Evolutionary conservation across 179 eudicot species (phyloP), one percentile per base, ranked within the genome.

Genomic region (Beta lomatogona): DNA sequence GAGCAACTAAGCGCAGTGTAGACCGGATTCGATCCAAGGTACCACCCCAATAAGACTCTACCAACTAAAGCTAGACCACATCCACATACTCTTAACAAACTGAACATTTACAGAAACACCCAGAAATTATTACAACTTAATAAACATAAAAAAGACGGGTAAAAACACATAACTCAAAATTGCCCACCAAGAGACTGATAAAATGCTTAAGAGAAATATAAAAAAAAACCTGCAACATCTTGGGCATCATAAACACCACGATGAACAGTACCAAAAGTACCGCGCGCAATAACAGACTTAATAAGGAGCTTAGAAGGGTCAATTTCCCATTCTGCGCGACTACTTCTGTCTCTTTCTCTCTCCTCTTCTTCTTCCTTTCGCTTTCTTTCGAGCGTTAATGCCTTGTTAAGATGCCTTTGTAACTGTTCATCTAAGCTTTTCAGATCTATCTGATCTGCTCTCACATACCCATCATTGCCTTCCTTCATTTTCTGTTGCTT

Each of bases 401-500:
- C 80, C 67, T 53, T 82, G 54, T 63, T 85, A 1, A 85, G 55
- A 61, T 85, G 87, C 70, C 85, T 81, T 12, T 85, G 85, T 1
- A 85, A 80, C 70, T 85, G 87, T 41, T 85, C 85, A 45, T 85
- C 87, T 64, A 85, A 74, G 77, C 87, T 85, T 73, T 85, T 85
- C 57, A 85, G 85, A 78, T 85, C 87, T 59, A 85, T 85, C 16
- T 85, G 87, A 61, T 85, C 87, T 60, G 87, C 87, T 78, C 87
- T 81, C 25, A 85, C 82, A 78, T 85, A 85, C 80, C 82, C 87
- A 78, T 85, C 87, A 75, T 80, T 85, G 28, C 72, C 73, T 4
- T 78, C 82, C 41, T 85, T 82, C 82, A 76, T 85, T 61, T 5
- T 6, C 22, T 25, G 5, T 28, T 73, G 36, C 53, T 72, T 28